A percentile compares a stretch with the other conserved stretches of the same genome.
Conservation (phyloP, 352 stramenopile genomes). For the Pythium utonaiense region DNA sequence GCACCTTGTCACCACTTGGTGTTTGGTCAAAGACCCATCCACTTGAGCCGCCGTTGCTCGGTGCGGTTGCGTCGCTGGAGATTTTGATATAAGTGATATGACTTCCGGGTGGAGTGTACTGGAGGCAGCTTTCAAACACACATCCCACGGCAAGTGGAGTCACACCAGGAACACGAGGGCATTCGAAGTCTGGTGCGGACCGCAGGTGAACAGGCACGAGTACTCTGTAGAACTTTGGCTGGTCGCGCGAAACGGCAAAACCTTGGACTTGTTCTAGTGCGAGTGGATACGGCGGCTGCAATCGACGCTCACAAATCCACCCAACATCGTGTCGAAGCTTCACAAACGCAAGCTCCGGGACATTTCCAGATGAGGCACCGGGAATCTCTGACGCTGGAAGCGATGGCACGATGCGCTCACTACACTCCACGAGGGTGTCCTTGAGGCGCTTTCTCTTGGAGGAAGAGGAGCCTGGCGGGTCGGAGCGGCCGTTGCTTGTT, state of each 20-base stretch:
- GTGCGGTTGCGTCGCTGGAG: slow-evolving; percentile 39
- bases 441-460: slow-evolving; percentile 57
- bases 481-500: not conserved
- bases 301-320: slow-evolving; percentile 70
- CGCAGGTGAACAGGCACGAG: slow-evolving; percentile 62
- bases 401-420: slow-evolving; percentile 60
- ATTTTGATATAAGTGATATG: slow-evolving; percentile 82
- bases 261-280: slow-evolving; percentile 70
- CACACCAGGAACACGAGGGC: slow-evolving; percentile 60
- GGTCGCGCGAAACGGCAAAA: slow-evolving; percentile 58
- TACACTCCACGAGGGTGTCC: slow-evolving; percentile 74
- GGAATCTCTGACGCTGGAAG: slow-evolving; percentile 10
- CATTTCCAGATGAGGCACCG: not conserved
- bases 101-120: slow-evolving; percentile 75
- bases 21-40: slow-evolving; percentile 73
- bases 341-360: slow-evolving; percentile 48
- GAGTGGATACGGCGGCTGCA: slow-evolving; percentile 41
- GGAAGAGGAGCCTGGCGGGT: slow-evolving; percentile 22
- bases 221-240: slow-evolving; percentile 76
- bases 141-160: slow-evolving; percentile 56
- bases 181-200: slow-evolving; percentile 75
- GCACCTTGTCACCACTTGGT: slow-evolving; percentile 55
- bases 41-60: slow-evolving; percentile 36
- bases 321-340: slow-evolving; percentile 80
- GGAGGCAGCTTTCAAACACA: slow-evolving; percentile 76